Base-by-base conservation (phyloP, 371 early-diverging fungal genomes). In the Mortierella sp. region DNA sequence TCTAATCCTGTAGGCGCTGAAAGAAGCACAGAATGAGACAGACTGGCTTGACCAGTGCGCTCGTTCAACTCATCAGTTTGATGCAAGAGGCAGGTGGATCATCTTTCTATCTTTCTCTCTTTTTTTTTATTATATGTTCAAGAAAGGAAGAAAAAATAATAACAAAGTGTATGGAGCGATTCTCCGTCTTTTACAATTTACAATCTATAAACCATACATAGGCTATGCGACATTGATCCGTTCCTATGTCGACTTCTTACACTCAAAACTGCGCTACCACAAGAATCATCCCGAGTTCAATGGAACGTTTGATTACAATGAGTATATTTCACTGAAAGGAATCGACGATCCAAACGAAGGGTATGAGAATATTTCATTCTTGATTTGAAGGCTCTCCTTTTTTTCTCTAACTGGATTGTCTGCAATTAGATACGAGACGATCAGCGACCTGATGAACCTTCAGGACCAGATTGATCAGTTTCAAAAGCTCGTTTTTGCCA, bases 291-390 rank as follows among this genome's bases (percentile, higher is more conserved):
- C 97, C 6, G 97, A 97, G 68, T 99, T 98, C 81, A 95, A 92
- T 68, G 98, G 96, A 39, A 93, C 89, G 63, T 98, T 99, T 86
- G 97, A 97, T 78, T 99, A 98, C 84, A 95, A 98, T 71, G 99
- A 99, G 76, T 99, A 97, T 68, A 91, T 96, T 37, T 93, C 95
- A 40, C 86, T 98, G 66, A 94, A 94, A 81, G 95, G 96, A 54
- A 94, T 96, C 63, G 95, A 97, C 75, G 97, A 98, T 87, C 98
- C 97, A 12, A 97, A 99, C 84, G 98, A 98, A 90, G 98, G 99
- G 91, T 97, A 90, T 64, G 73, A 43, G 1, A 20, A 24, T 18
- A 18, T 52, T n/a, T n/a, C 52, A 22, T 52, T 52, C 20, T 52
- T 52, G 9, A 52, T 20, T 18, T 8, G 52, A 20, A 20, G 24